Conservation (phyloP, 768 basidiomycete genomes). For the Solioccasus polychromus region DNA sequence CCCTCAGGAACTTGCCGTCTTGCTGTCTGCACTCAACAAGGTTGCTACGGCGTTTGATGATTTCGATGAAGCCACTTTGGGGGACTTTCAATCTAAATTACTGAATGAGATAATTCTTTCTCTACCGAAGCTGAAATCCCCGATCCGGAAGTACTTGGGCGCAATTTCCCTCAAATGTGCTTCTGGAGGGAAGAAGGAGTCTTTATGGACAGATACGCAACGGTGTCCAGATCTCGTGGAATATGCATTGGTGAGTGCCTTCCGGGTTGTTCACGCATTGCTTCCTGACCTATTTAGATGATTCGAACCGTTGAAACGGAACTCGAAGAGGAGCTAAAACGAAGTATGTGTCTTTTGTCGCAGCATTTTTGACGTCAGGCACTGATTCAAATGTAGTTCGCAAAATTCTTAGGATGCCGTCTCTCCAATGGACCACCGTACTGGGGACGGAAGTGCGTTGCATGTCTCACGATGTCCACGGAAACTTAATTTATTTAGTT, state of each 20-base stretch:
- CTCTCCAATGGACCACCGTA: constrained; percentile 65
- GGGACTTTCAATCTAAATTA: constrained; percentile 61
- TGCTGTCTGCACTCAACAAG: constrained; percentile 74
- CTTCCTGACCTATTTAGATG: constrained; percentile 40
- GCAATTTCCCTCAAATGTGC: constrained; percentile 63
- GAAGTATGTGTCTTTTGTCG: constrained; percentile 43
- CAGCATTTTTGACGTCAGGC: neutral
- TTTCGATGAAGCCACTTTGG: constrained; percentile 40
- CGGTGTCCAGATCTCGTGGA: constrained; percentile 57
- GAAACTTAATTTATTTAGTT: constrained; percentile 44
- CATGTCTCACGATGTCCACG: neutral
- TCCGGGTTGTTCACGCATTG: neutral
- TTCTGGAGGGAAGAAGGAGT: constrained; percentile 59
- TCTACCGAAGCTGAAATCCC: constrained; percentile 61
- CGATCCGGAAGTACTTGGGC: constrained; percentile 51
- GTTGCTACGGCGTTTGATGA: constrained; percentile 62
- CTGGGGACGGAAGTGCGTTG: constrained; percentile 64
- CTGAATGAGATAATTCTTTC: constrained; percentile 68
- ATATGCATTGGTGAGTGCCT: constrained; percentile 48
- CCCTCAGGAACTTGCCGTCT: constrained; percentile 72
- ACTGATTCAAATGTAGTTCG: constrained; percentile 48
- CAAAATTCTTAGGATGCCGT: constrained; percentile 68
- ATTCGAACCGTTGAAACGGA: constrained; percentile 68
- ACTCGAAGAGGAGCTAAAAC: constrained; percentile 68
- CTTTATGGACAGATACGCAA: constrained; percentile 61